Evolutionary conservation across 2,329 filamentous ascomycete species (phyloP).

Genomic region (Phaeosphaeria sp.): DNA sequence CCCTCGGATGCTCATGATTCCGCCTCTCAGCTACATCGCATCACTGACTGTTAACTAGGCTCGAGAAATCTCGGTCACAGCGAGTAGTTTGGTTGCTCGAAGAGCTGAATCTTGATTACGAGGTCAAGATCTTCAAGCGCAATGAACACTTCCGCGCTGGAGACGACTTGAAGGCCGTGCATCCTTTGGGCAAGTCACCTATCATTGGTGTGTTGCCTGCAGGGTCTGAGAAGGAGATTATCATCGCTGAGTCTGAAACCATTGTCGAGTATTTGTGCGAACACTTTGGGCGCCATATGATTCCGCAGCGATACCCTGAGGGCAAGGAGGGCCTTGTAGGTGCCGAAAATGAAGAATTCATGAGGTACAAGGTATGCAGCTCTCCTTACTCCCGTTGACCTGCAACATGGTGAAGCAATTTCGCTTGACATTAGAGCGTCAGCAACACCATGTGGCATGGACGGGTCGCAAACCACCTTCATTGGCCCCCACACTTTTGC

Average conservation of each 20-base stretch:
- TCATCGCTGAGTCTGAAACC: conserved; percentile 81
- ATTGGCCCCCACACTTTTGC: neutral
- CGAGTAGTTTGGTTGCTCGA: conserved; percentile 86
- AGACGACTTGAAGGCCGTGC: conserved; percentile 75
- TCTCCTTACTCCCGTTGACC: neutral
- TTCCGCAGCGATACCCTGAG: conserved; percentile 59
- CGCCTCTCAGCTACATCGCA: neutral
- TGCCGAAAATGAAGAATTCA: conserved; percentile 65
- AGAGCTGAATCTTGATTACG: conserved; percentile 79
- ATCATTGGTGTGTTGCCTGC: conserved; percentile 69
- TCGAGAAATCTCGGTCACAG: conserved; percentile 81
- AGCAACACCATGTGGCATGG: neutral
- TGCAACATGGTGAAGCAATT: neutral
- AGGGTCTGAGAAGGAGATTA: conserved; percentile 56
- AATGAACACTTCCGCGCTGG: conserved; percentile 71
- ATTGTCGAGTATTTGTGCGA: conserved; percentile 85
- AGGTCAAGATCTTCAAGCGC: conserved; percentile 81
- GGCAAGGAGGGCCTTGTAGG: conserved; percentile 63
- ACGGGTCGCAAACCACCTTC: neutral
- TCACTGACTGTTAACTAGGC: conserved; percentile 60
- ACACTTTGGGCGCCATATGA: conserved; percentile 61
- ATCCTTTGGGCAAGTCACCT: conserved; percentile 88
- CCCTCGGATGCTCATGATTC: conserved; percentile 2
- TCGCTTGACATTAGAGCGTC: neutral
- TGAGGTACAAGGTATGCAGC: conserved; percentile 58